Evolutionary conservation across 108 stramenopile species (phyloP).

Genomic region (Cyclotella choctawhatcheeana): DNA sequence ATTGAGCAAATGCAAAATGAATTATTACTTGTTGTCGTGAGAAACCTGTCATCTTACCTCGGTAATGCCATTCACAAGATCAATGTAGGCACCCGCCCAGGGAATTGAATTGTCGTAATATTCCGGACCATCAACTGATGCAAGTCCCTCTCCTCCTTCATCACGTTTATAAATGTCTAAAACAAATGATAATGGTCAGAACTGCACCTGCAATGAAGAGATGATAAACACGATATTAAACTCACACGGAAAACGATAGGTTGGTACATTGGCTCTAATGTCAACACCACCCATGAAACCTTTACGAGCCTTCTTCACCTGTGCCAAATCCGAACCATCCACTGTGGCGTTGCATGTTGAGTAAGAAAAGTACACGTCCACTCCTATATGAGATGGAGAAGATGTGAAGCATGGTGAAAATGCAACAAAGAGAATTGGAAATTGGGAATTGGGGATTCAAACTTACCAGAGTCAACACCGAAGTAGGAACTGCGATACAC

Average conservation of each 20-base stretch:
- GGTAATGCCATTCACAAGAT: not conserved
- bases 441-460: too few relatives aligned
- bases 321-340: not conserved
- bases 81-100: not conserved
- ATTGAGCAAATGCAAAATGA: too few relatives aligned
- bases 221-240: not conserved
- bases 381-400: too few relatives aligned
- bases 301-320: not conserved
- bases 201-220: not conserved
- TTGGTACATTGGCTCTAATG: not conserved
- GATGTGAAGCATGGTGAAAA: too few relatives aligned
- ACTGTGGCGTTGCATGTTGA: conserved; percentile 28
- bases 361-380: conserved; percentile 10
- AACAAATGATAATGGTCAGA: not conserved
- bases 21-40: not conserved
- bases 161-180: not conserved
- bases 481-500: conserved; percentile 5
- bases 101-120: not conserved
- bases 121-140: not conserved
- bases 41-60: not conserved
- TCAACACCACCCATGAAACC: not conserved
- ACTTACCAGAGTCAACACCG: not conserved
- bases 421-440: too few relatives aligned
- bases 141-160: not conserved
- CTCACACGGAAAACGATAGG: not conserved